A percentile compares a stretch with the other conserved stretches of the same genome.
phyloP scores from a whole-genome alignment of 139 green algal genomes.

The Monoraphidium neglectum region DNA sequence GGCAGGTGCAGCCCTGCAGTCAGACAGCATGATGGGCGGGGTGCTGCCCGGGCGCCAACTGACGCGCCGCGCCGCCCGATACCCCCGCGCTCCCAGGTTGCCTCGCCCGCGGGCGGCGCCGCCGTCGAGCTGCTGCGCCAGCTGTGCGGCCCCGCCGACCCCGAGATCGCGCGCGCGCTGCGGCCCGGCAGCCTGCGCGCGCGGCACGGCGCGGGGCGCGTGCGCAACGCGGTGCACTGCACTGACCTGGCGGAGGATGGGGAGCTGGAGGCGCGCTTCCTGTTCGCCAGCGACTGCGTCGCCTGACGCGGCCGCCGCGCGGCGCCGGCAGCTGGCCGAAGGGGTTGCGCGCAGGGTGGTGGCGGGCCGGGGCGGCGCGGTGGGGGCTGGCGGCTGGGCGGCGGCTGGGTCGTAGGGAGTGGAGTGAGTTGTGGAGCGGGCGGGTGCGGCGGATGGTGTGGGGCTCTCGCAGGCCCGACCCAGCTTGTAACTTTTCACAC shows the following conservation, averaged over 20 bases:
- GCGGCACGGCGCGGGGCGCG: conserved; percentile 69
- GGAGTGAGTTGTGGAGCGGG: too few relatives aligned
- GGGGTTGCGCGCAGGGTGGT: too few relatives aligned
- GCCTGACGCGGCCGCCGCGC: too few relatives aligned
- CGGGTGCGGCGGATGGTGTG: too few relatives aligned
- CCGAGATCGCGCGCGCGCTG: conserved; percentile 75
- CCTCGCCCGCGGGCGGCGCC: conserved; percentile 41
- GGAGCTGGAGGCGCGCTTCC: conserved; percentile 68
- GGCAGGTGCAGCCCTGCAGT: neutral
- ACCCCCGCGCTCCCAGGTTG: conserved; percentile 11
- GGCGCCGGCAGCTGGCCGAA: too few relatives aligned
- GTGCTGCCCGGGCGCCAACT: neutral
- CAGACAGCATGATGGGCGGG: neutral
- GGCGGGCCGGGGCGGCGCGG: too few relatives aligned
- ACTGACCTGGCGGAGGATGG: conserved; percentile 85
- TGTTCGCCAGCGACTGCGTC: conserved; percentile 56
- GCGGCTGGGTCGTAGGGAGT: too few relatives aligned
- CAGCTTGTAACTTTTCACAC: too few relatives aligned
- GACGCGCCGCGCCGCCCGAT: neutral
- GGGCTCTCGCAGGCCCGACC: too few relatives aligned
- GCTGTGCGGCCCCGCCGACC: conserved; percentile 73
- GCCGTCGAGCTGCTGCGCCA: conserved; percentile 61
- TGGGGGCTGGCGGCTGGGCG: too few relatives aligned
- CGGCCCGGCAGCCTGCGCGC: conserved; percentile 69
- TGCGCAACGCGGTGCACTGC: conserved; percentile 80